These are phyloP conservation scores for Teratosphaeria zuluensis DNA, from an alignment of 2,329 filamentous ascomycete species.

Conservation along the genomic window DNA sequence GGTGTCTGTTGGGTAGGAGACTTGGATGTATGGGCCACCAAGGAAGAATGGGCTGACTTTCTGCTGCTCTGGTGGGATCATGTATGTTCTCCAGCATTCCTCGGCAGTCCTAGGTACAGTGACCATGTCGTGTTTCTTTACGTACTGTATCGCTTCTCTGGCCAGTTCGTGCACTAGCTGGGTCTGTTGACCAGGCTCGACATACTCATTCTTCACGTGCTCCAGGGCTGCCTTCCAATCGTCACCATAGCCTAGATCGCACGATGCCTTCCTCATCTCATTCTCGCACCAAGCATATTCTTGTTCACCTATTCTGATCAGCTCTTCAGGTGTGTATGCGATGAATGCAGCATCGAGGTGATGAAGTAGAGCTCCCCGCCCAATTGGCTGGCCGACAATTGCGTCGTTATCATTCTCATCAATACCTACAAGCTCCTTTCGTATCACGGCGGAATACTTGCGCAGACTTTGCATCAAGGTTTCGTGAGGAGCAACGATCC, in stretches of 20 bases:
- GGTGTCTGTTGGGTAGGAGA: slow-evolving; percentile 45
- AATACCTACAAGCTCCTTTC: slow-evolving; percentile 37
- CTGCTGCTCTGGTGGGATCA: slow-evolving; percentile 46
- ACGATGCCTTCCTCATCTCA: slow-evolving; percentile 45
- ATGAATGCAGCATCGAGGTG: slow-evolving; percentile 50
- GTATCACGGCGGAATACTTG: slow-evolving; percentile 30
- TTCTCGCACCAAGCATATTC: slow-evolving; percentile 48
- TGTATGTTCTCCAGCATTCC: slow-evolving; percentile 46
- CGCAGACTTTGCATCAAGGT: slow-evolving; percentile 30
- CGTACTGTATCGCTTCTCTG: slow-evolving; percentile 43
- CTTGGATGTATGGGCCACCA: slow-evolving; percentile 44
- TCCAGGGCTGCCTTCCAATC: slow-evolving; percentile 47
- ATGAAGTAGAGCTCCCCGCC: slow-evolving; percentile 40
- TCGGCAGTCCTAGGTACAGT: slow-evolving; percentile 46
- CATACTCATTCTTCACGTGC: slow-evolving; percentile 46
- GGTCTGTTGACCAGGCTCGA: slow-evolving; percentile 45
- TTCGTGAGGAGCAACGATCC: slow-evolving; percentile 40
- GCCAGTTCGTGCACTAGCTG: slow-evolving; percentile 44
- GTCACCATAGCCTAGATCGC: slow-evolving; percentile 37
- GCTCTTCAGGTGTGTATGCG: slow-evolving; percentile 48
- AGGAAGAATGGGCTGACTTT: slow-evolving; percentile 52
- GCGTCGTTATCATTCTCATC: slow-evolving; percentile 35
- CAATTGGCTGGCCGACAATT: slow-evolving; percentile 50
- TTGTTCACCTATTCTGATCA: slow-evolving; percentile 41
- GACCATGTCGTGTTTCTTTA: slow-evolving; percentile 45